These are phyloP conservation scores for Neospora caninum DNA, from an alignment of 169 alveolate genomes.

Conservation along the genomic window DNA sequence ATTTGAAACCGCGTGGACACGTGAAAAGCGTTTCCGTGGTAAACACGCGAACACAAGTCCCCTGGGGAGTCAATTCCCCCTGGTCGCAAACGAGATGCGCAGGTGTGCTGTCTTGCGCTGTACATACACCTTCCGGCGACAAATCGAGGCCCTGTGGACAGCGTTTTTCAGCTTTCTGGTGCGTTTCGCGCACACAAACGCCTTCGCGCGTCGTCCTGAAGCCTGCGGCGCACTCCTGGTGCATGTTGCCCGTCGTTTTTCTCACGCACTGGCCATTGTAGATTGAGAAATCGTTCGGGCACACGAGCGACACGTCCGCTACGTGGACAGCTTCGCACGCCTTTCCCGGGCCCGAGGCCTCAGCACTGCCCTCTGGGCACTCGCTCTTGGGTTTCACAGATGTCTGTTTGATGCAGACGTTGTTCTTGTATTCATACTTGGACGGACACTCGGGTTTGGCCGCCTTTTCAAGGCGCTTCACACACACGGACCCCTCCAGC, in stretches of 20 bases:
- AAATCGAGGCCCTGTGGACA: slow-evolving; percentile 38
- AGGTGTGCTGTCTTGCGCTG: neutral
- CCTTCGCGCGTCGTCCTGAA: slow-evolving; percentile 33
- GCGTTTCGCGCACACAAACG: slow-evolving; percentile 15
- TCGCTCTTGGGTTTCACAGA: slow-evolving; percentile 14
- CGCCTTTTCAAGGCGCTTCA: slow-evolving; percentile 49
- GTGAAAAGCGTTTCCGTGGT: slow-evolving; percentile 12
- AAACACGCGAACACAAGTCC: slow-evolving; percentile 47
- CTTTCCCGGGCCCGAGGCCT: neutral
- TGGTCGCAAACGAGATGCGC: slow-evolving; percentile 14
- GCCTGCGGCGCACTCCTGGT: slow-evolving; percentile 35
- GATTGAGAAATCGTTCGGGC: slow-evolving; percentile 36
- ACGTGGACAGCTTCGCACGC: slow-evolving; percentile 28
- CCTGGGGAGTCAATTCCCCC: slow-evolving; percentile 63
- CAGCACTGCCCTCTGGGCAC: slow-evolving; percentile 50
- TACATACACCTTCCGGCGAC: slow-evolving; percentile 25
- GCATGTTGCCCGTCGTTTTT: neutral
- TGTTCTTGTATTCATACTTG: slow-evolving; percentile 23
- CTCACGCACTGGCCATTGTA: slow-evolving; percentile 49
- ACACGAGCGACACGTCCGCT: slow-evolving; percentile 35
- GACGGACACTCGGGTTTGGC: slow-evolving; percentile 54
- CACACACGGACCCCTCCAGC: slow-evolving; percentile 2
- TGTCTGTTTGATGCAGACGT: slow-evolving; percentile 24
- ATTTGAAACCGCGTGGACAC: slow-evolving; percentile 57
- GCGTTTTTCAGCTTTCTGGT: slow-evolving; percentile 4